Conservation (phyloP, 345 rosid species). For the Brassica nigra region DNA sequence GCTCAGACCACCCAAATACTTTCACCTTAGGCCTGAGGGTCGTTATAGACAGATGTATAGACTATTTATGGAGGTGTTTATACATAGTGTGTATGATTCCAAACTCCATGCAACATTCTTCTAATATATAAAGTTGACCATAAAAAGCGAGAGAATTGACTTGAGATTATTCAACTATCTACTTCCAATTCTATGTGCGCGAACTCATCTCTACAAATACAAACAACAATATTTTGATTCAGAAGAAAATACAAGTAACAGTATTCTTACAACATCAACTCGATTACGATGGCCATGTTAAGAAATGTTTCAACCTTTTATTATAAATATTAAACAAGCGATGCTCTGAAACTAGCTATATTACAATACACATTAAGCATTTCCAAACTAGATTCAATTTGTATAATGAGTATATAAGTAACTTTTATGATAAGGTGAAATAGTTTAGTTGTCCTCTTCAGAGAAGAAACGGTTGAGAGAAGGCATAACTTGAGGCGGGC, state of each 20-base stretch:
- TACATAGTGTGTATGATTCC: background rate
- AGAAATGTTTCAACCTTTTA: background rate
- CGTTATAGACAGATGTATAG: background rate
- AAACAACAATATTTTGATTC: background rate
- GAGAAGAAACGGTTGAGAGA: constrained; percentile 75
- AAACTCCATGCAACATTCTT: background rate
- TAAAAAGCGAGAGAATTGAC: background rate
- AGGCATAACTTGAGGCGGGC: constrained; percentile 78
- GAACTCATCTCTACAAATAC: background rate
- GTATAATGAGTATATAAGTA: background rate
- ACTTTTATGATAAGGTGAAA: background rate
- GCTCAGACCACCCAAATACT: too few relatives aligned
- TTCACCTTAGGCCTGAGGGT: background rate
- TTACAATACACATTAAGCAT: background rate
- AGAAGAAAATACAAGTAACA: too few relatives aligned
- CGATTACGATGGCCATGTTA: background rate
- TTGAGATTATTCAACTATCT: background rate
- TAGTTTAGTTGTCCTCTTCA: constrained; percentile 12
- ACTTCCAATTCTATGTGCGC: background rate
- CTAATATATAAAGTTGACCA: background rate
- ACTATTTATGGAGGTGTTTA: background rate
- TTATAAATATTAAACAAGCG: background rate
- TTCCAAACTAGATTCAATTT: background rate
- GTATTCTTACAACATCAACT: background rate
- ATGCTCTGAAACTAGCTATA: background rate